These are phyloP conservation scores for Tilletia setariae DNA, from an alignment of 1,284 basidiomycete genomes.

Conservation along the genomic window DNA sequence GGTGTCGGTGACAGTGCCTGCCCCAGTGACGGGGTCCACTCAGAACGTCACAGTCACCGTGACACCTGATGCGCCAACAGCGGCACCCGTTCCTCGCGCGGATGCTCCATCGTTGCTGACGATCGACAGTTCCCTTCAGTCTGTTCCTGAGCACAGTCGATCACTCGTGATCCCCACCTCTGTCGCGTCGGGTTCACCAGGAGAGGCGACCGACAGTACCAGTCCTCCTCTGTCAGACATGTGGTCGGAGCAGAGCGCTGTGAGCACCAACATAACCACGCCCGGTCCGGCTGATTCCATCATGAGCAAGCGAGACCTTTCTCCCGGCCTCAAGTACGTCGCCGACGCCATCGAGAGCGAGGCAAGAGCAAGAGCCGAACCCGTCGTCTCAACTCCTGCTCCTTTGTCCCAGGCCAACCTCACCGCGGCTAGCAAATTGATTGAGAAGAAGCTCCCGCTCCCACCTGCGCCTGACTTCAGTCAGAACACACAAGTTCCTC, in stretches of 20 bases:
- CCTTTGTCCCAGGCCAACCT: too few relatives aligned
- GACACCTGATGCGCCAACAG: neutral
- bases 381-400: neutral
- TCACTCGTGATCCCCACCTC: neutral
- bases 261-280: slow-evolving; percentile 37
- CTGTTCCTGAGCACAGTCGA: neutral
- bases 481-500: slow-evolving; percentile 23
- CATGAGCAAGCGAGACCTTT: slow-evolving; percentile 13
- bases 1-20: neutral
- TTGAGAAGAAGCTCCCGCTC: slow-evolving; percentile 35
- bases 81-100: neutral
- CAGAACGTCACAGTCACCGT: neutral
- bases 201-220: neutral
- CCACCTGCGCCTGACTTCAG: slow-evolving; percentile 32
- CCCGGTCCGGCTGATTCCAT: slow-evolving; percentile 27
- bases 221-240: slow-evolving; percentile 19
- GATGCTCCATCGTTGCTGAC: neutral
- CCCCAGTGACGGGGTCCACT: too few relatives aligned
- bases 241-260: slow-evolving; percentile 33
- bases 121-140: neutral
- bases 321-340: neutral
- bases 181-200: neutral
- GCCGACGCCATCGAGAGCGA: slow-evolving; percentile 9
- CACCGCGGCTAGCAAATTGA: neutral
- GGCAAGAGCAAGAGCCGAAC: slow-evolving; percentile 1